phyloP scores from a whole-genome alignment of 768 basidiomycete species.

The Panaeolus cyanescens region DNA sequence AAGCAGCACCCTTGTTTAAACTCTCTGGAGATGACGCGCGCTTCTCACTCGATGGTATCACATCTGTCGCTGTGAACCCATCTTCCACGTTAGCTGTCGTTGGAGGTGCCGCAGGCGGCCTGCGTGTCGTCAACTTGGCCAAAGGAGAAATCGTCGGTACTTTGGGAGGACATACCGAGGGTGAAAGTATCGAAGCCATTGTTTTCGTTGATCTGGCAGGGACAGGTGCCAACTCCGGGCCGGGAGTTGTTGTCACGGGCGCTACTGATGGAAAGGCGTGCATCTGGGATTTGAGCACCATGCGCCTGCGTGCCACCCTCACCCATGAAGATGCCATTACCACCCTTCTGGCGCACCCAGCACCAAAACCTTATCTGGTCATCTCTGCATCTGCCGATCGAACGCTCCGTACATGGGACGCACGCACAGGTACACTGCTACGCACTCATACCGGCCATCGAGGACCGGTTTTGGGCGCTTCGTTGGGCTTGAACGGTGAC shows the following conservation, averaged over 20 bases:
- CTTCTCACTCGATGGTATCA: slow-evolving; percentile 83
- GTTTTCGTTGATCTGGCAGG: slow-evolving; percentile 77
- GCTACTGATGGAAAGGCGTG: slow-evolving; percentile 94
- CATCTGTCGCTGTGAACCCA: slow-evolving; percentile 81
- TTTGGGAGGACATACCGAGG: slow-evolving; percentile 82
- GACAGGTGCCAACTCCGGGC: slow-evolving; percentile 38
- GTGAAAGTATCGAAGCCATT: slow-evolving; percentile 87
- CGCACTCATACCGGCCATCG: slow-evolving; percentile 84
- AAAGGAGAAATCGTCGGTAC: slow-evolving; percentile 82
- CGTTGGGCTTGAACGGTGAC: slow-evolving; percentile 68
- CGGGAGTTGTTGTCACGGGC: slow-evolving; percentile 77
- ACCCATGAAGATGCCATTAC: slow-evolving; percentile 92
- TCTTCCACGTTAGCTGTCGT: slow-evolving; percentile 90
- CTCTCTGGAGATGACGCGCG: slow-evolving; percentile 69
- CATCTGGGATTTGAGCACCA: slow-evolving; percentile 92
- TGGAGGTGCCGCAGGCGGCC: slow-evolving; percentile 82
- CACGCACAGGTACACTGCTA: slow-evolving; percentile 76
- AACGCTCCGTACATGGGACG: slow-evolving; percentile 91
- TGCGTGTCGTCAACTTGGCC: slow-evolving; percentile 84
- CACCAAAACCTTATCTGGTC: slow-evolving; percentile 75
- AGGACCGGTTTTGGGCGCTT: slow-evolving; percentile 73
- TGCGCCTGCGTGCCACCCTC: slow-evolving; percentile 79
- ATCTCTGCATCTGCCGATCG: slow-evolving; percentile 88
- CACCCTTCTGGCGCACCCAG: slow-evolving; percentile 69
- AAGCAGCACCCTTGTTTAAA: slow-evolving; percentile 78